Conservation (phyloP, 805 yeast species). For the Schizosaccharomyces cryophilus region DNA sequence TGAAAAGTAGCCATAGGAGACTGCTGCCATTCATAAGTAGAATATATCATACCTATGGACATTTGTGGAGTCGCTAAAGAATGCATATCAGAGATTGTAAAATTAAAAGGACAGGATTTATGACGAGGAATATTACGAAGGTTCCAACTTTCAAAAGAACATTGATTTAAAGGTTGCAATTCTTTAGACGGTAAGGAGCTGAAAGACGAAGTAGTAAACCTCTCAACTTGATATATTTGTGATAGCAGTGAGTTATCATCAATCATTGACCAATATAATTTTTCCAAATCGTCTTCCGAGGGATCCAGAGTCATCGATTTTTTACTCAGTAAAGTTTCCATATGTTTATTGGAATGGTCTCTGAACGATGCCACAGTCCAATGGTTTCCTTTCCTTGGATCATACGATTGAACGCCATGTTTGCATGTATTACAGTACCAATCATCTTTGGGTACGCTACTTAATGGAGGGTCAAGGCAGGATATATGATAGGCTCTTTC, state of each 20-base stretch:
- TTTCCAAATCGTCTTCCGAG: conserved; percentile 11
- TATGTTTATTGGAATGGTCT: conserved; percentile 27
- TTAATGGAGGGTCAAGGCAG: conserved; percentile 38
- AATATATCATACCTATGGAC: conserved; percentile 66
- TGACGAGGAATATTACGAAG: conserved; percentile 15
- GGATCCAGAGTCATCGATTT: background rate
- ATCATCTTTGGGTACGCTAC: conserved; percentile 26
- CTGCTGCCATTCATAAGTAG: conserved; percentile 91
- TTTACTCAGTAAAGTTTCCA: conserved; percentile 14
- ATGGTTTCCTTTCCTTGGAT: conserved; percentile 45
- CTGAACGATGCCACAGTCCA: conserved; percentile 39
- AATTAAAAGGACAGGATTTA: conserved; percentile 14
- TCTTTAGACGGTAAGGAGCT: conserved; percentile 16
- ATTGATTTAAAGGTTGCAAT: conserved; percentile 12
- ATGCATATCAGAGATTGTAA: conserved; percentile 23
- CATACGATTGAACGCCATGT: conserved; percentile 69
- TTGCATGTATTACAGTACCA: conserved; percentile 76
- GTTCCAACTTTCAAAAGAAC: conserved; percentile 17
- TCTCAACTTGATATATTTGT: too few species aligned
- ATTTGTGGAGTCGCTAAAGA: conserved; percentile 95
- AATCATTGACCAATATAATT: conserved; percentile 16
- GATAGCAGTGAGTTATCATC: conserved; percentile 6
- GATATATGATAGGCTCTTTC: conserved; percentile 39
- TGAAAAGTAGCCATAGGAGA: conserved; percentile 84
- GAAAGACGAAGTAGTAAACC: conserved; percentile 13